Base-by-base conservation (phyloP, 225 moss, liverwort and hornwort genomes). In the Lunularia cruciata region DNA sequence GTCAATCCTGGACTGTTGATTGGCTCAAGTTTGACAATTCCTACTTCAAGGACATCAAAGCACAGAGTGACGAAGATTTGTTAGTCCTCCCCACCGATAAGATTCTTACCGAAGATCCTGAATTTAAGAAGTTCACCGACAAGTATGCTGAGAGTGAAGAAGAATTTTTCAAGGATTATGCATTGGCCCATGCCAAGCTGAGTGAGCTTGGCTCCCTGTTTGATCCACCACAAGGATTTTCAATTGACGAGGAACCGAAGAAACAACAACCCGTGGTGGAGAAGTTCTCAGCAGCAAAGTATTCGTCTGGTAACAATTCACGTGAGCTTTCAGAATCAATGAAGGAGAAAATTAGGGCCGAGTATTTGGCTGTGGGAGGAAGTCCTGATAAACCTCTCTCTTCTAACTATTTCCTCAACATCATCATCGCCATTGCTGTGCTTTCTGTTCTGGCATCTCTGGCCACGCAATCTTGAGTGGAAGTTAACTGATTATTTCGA, bases 1-100 rank as follows among this genome's bases (percentile, higher is more conserved):
- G 95, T 1, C 87, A 87, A 58, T 96, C 95, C 2, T 96, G 95
- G 95, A 96, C 95, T 0, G 92, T 87, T 1, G 86, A 96, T 67
- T 96, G 95, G 95, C 80, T 96, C 12, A 92, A 84, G 57, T 96
- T 96, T 69, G 92, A 96, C 73, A 96, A 96, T 70, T 90, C 92
- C 9, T 96, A 96, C 78, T 96, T 87, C 79, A 83, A 74, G 77
- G 95, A 96, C 64, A 83, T 90, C 73, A 90, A 84, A 61, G 88
- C 86, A 62, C 86, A 87, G 76, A 72, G 74, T 11, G 95, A 96
- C 53, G 86, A 87, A 8, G 95, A 96, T 16, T 83, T 96, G 8
- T 72, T 96, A 23, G 92, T 96, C 0, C 77, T 96, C 20, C 90
- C 90, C 3, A 96, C 95, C 0, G 95, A 96, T 51, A 92, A 90